A percentile compares a stretch with the other conserved stretches of the same genome.
Evolutionary conservation across 495 filamentous ascomycete genomes (phyloP).

Genomic region (Tirmania nivea): DNA sequence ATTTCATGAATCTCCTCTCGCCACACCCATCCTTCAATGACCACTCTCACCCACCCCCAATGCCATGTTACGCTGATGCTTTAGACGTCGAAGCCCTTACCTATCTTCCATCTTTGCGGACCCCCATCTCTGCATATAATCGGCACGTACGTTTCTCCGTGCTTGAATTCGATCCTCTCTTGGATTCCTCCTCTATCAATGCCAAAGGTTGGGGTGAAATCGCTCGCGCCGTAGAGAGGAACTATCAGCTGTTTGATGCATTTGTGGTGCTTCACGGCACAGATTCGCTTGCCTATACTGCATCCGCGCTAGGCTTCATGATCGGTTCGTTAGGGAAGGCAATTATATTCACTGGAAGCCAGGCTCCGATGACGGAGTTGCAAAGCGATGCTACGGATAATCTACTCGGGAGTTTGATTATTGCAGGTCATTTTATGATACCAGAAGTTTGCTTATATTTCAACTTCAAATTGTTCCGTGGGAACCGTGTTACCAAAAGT

Average conservation of each 20-base stretch:
- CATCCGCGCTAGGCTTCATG: conserved; percentile 88
- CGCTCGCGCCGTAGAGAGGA: conserved; percentile 41
- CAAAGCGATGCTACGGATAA: conserved; percentile 96
- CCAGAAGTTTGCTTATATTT: conserved; percentile 95
- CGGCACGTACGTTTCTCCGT: conserved; percentile 69
- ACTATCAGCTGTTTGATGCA: conserved; percentile 80
- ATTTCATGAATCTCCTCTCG: conserved; percentile 66
- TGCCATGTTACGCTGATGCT: conserved; percentile 34
- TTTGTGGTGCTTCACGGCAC: conserved; percentile 96
- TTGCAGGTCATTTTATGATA: conserved; percentile 90
- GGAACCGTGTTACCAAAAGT: conserved; percentile 70
- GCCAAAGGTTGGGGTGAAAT: conserved; percentile 80
- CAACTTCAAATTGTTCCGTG: conserved; percentile 76
- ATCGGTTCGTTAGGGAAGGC: conserved; percentile 78
- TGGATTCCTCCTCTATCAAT: conserved; percentile 85
- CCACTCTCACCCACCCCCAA: conserved; percentile 33
- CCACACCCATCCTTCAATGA: conserved; percentile 84
- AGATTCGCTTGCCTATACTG: conserved; percentile 78
- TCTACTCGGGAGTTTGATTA: conserved; percentile 71
- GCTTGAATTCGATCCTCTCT: conserved; percentile 64
- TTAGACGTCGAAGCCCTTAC: conserved; percentile 8
- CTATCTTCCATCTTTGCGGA: conserved; percentile 22
- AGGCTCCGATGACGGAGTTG: conserved; percentile 78
- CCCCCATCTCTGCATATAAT: conserved; percentile 60
- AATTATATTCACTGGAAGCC: conserved; percentile 74